Evolutionary conservation across 345 rosid species (phyloP).

Genomic region (Barbarea vulgaris): DNA sequence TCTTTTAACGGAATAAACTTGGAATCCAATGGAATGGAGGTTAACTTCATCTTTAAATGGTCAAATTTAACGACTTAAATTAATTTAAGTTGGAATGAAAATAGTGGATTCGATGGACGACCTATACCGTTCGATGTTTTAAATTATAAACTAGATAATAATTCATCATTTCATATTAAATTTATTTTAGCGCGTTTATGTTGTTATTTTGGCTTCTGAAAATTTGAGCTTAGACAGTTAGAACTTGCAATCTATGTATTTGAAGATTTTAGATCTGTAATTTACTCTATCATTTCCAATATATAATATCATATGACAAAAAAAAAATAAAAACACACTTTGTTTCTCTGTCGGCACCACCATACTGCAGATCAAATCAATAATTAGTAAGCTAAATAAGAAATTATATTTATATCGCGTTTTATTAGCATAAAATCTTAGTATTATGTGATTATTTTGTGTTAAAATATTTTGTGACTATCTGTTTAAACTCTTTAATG

Average conservation of each 20-base stretch:
- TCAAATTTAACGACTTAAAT: background rate
- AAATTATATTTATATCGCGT: background rate
- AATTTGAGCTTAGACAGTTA: no score
- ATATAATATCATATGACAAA: no score
- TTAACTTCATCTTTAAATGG: conserved; percentile 5
- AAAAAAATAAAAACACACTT: no score
- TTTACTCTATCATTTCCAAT: no score
- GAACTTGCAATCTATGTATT: no score
- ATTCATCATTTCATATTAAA: background rate
- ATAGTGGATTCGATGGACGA: background rate
- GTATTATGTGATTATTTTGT: no score
- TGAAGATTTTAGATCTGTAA: no score
- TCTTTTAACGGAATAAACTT: background rate
- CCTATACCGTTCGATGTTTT: background rate
- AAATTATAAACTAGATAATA: background rate
- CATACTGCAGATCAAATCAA: background rate
- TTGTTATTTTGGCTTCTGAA: no score
- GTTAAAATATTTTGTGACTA: no score
- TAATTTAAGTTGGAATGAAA: background rate
- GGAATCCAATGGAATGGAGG: conserved; percentile 25
- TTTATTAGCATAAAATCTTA: background rate
- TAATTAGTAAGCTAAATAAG: background rate
- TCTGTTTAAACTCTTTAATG: background rate
- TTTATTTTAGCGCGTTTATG: no score
- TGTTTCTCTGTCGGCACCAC: background rate